These are phyloP conservation scores for Diaporthe nobilis DNA, from an alignment of 2,329 filamentous ascomycete species.

Conservation along the genomic window DNA sequence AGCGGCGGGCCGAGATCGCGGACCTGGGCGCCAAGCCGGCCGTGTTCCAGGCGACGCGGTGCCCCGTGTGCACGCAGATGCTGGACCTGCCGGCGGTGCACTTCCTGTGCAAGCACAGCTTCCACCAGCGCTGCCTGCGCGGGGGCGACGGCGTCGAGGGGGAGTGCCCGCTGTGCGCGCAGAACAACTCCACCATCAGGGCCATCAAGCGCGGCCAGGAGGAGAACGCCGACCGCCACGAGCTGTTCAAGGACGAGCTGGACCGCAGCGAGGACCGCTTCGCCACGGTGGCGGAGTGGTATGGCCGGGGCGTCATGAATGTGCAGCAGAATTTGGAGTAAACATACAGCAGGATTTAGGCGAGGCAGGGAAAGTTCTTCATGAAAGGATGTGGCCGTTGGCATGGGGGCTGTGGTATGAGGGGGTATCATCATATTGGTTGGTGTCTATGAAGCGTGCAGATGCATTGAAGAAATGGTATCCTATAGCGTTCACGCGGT, in stretches of 20 bases:
- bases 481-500: neutral
- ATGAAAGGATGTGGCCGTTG: neutral
- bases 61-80: conserved; percentile 82
- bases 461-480: conserved; percentile 31
- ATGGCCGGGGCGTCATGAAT: conserved; percentile 92
- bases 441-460: conserved; percentile 31
- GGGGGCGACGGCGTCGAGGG: conserved; percentile 51
- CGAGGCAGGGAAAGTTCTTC: too few relatives aligned
- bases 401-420: neutral
- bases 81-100: conserved; percentile 93
- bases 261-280: conserved; percentile 85
- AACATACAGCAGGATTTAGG: neutral
- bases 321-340: conserved; percentile 53
- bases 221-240: conserved; percentile 88
- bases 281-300: conserved; percentile 94
- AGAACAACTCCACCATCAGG: conserved; percentile 88
- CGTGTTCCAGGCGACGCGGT: conserved; percentile 92
- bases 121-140: conserved; percentile 89
- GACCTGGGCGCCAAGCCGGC: conserved; percentile 84
- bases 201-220: conserved; percentile 89
- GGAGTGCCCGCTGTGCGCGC: conserved; percentile 89
- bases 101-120: conserved; percentile 97
- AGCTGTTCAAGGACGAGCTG: conserved; percentile 87
- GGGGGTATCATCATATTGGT: conserved; percentile 35
- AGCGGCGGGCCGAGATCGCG: conserved; percentile 82